Evolutionary conservation across 345 rosid species (phyloP).

Genomic region (Lumnitzera littorea): DNA sequence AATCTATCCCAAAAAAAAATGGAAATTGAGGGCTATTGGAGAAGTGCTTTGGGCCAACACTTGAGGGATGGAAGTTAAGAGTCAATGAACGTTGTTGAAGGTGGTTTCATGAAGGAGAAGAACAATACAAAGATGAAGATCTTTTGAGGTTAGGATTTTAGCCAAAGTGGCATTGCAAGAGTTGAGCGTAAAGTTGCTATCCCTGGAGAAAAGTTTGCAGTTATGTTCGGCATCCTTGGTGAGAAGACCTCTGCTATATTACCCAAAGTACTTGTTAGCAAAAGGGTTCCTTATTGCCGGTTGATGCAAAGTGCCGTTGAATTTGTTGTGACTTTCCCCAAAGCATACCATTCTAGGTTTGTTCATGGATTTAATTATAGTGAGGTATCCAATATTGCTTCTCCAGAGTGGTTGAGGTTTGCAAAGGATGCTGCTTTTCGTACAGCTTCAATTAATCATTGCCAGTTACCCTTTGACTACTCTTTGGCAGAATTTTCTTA

Average conservation of each 20-base stretch:
- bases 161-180: too few relatives aligned
- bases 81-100: too few relatives aligned
- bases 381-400: slow-evolving; percentile 96
- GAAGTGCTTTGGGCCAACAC: too few relatives aligned
- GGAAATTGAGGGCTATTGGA: too few relatives aligned
- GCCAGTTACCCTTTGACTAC: slow-evolving; percentile 90
- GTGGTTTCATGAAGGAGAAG: too few relatives aligned
- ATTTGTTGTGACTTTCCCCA: slow-evolving; percentile 92
- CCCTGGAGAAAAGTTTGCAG: slow-evolving; percentile 22
- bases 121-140: too few relatives aligned
- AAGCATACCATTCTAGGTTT: slow-evolving; percentile 99
- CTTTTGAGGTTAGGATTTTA: too few relatives aligned
- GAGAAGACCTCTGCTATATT: slow-evolving; percentile 96
- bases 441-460: slow-evolving; percentile 95
- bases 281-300: slow-evolving; percentile 97
- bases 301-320: slow-evolving; percentile 91
- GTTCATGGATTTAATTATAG: slow-evolving; percentile 96
- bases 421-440: slow-evolving; percentile 94
- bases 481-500: slow-evolving; percentile 55
- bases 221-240: slow-evolving; percentile 78
- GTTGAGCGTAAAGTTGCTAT: too few relatives aligned
- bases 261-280: slow-evolving; percentile 82
- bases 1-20: too few relatives aligned
- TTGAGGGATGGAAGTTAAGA: too few relatives aligned
- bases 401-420: slow-evolving; percentile 80